Evolutionary conservation across 495 filamentous ascomycete species (phyloP), one percentile per base, ranked within the genome.

Genomic region (Amphirosellinia nigrospora): DNA sequence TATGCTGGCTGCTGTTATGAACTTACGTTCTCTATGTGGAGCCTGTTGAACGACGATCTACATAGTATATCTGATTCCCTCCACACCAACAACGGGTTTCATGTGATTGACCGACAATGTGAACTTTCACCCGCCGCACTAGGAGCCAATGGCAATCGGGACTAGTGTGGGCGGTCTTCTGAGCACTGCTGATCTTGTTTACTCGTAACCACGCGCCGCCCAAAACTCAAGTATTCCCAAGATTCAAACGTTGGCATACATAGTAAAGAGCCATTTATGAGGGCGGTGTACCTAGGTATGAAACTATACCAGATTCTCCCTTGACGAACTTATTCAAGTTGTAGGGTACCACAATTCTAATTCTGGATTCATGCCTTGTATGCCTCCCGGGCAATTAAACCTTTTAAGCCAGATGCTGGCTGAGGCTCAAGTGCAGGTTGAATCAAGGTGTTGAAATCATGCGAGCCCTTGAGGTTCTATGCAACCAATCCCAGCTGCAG

Each of bases 101-200:
- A 64, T 64, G 61, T 64, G 61, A 64, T 64, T 48, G 30, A 36
- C 61, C 61, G 15, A 36, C 30, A 50, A 64, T 19, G 61, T n/a
- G 28, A n/a, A 21, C n/a, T 1, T 36, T 58, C 55, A 58, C 16
- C 43, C 28, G 41, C 28, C 15, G 7, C 4, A 8, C 36, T 41
- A 38, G 36, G 36, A 39, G 36, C 58, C 58, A 41, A 41, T 61
- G n/a, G 19, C 15, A 26, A 15, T 16, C 6, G 13, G 36, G 11
- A 23, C 34, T 61, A n/a, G 58, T 41, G 58, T 61, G 58, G 36
- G 36, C 41, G 2, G 56, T 32, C 36, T 26, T 26, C 36, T 60
- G 19, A 23, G 36, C 5, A 61, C 28, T 41, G 58, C 34, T 28
- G 58, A 61, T 61, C 58, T 23, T 61, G n/a, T 38, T 41, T 61